Percentiles rank a stretch among this genome's conserved stretches.
phyloP scores from a whole-genome alignment of 805 yeast genomes.

The Sporopachydermia quercuum region DNA sequence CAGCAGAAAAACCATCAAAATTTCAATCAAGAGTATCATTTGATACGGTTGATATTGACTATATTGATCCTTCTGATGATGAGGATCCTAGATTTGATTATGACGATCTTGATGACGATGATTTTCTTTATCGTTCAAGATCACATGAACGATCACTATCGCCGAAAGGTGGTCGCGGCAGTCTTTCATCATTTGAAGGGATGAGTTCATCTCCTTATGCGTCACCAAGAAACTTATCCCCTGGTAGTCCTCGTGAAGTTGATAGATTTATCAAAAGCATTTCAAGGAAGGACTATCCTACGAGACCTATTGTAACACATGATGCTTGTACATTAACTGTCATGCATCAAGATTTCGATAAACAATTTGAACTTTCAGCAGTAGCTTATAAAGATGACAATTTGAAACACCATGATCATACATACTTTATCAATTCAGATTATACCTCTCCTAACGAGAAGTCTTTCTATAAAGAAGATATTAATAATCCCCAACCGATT shows the following conservation, averaged over 20 bases:
- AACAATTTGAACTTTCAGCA: neutral
- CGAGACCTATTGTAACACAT: conserved; percentile 23
- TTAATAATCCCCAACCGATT: neutral
- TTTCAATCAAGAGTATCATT: neutral
- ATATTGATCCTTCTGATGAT: neutral
- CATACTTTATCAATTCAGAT: neutral
- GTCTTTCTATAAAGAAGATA: neutral
- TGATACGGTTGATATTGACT: neutral
- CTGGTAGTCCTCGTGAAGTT: neutral
- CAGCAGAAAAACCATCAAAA: neutral
- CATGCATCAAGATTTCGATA: neutral
- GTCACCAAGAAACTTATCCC: conserved; percentile 42
- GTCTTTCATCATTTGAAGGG: too few relatives aligned
- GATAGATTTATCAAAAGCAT: neutral
- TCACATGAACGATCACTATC: neutral
- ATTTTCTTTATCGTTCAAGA: neutral
- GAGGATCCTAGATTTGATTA: too few relatives aligned
- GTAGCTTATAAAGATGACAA: neutral
- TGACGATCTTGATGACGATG: neutral
- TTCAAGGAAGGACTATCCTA: conserved; percentile 17
- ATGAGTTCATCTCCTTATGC: conserved; percentile 93
- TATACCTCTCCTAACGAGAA: neutral
- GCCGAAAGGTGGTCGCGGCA: neutral
- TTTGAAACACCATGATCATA: neutral
- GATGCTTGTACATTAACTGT: conserved; percentile 17